phyloP scores from a whole-genome alignment of 139 green algal genomes.

The Eudorina sp. region DNA sequence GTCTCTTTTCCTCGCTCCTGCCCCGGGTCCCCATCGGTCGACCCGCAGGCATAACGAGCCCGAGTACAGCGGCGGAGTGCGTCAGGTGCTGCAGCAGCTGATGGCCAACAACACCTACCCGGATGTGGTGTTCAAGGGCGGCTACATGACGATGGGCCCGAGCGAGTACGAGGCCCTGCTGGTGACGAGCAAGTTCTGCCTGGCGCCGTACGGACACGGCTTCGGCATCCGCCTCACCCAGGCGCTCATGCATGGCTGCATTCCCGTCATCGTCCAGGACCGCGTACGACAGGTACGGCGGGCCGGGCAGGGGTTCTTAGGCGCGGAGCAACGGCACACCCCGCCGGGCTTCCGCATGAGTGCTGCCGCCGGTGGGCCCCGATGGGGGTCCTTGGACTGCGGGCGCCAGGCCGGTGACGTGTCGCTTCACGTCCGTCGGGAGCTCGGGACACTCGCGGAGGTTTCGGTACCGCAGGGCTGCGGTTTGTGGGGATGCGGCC shows the following conservation, averaged over 20 bases:
- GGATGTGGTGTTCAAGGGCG: slow-evolving; percentile 36
- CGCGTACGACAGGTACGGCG: slow-evolving; percentile 8
- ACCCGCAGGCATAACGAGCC: slow-evolving; percentile 46
- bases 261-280: slow-evolving; percentile 60
- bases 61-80: slow-evolving; percentile 52
- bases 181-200: slow-evolving; percentile 44
- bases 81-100: slow-evolving; percentile 35
- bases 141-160: background rate
- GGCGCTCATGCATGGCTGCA: slow-evolving; percentile 51
- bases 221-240: slow-evolving; percentile 54
- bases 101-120: slow-evolving; percentile 20
- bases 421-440: too few species aligned
- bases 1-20: background rate
- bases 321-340: too few species aligned
- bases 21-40: background rate
- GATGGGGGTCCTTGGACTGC: too few species aligned
- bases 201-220: slow-evolving; percentile 56
- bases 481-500: too few species aligned
- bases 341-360: too few species aligned
- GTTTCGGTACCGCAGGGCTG: too few species aligned
- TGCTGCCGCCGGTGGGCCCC: too few species aligned
- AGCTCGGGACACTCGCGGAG: too few species aligned
- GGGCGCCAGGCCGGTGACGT: too few species aligned
- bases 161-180: slow-evolving; percentile 35
- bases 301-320: too few species aligned